Percentiles rank a stretch among this genome's conserved stretches.
These are phyloP conservation scores for Fragaria ananassa DNA, from an alignment of 306 rosid genomes.

Conservation along the genomic window DNA sequence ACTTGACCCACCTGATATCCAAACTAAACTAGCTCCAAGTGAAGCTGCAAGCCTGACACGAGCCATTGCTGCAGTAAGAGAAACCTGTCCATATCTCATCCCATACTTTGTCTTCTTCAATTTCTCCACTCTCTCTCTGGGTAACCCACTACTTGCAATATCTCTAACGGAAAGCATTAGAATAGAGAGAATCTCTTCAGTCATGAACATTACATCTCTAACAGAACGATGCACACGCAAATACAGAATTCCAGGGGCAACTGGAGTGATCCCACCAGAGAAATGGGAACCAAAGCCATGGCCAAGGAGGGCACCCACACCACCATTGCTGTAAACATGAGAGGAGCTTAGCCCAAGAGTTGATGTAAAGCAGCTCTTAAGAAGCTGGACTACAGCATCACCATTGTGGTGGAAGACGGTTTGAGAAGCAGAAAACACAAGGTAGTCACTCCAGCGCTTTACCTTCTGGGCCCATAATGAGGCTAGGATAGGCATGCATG, in stretches of 20 bases:
- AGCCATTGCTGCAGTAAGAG: constrained; percentile 64
- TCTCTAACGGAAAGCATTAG: constrained; percentile 70
- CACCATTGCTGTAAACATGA: constrained; percentile 45
- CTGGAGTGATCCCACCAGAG: constrained; percentile 66
- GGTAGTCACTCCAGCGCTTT: constrained; percentile 78
- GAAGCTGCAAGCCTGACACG: constrained; percentile 79
- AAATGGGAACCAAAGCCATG: constrained; percentile 62
- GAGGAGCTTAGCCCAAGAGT: constrained; percentile 68
- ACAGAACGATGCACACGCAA: constrained; percentile 66
- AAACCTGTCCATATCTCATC: constrained; percentile 61
- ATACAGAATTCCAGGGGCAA: constrained; percentile 91
- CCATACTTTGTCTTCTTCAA: constrained; percentile 61
- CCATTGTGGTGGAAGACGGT: constrained; percentile 81
- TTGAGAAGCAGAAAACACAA: constrained; percentile 68
- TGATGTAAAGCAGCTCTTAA: constrained; percentile 79
- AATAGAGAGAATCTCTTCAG: constrained; percentile 70
- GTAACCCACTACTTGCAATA: constrained; percentile 55
- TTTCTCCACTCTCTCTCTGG: constrained; percentile 48
- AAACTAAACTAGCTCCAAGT: constrained; percentile 77
- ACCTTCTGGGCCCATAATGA: constrained; percentile 84
- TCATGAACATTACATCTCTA: constrained; percentile 63
- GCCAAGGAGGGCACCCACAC: constrained; percentile 82
- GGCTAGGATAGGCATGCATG: constrained; percentile 69
- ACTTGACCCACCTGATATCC: constrained; percentile 78
- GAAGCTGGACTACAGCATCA: constrained; percentile 92